Evolutionary conservation across 1,139 yeast species (phyloP).

Genomic region (Citeromyces siamensis): DNA sequence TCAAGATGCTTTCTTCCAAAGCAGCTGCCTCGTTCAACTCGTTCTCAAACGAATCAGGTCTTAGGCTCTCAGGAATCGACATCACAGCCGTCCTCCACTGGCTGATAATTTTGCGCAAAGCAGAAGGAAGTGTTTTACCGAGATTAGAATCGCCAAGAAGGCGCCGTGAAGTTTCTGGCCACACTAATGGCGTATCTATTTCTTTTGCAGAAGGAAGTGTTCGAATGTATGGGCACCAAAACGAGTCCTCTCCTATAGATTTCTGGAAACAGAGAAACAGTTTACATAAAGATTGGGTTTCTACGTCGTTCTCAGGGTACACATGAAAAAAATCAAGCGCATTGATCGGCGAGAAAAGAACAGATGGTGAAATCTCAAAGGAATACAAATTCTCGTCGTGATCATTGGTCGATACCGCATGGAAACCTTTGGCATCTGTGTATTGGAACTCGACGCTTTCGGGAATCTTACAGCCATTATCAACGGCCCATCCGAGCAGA

Average conservation of each 20-base stretch:
- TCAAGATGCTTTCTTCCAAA: background rate
- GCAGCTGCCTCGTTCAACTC: slow-evolving; percentile 18
- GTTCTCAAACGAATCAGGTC: slow-evolving; percentile 8
- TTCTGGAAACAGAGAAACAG: slow-evolving; percentile 10
- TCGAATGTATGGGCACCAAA: slow-evolving; percentile 36
- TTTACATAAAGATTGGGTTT: slow-evolving; percentile 9
- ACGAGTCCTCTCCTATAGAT: slow-evolving; percentile 2
- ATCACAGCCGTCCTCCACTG: slow-evolving; percentile 31
- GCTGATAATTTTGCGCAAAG: slow-evolving; percentile 17
- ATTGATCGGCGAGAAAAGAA: slow-evolving; percentile 1
- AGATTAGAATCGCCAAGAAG: slow-evolving; percentile 49
- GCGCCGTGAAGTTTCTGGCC: slow-evolving; percentile 35
- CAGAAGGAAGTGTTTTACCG: slow-evolving; percentile 8
- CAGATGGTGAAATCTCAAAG: background rate
- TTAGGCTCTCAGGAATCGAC: slow-evolving; percentile 8
- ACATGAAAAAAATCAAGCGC: slow-evolving; percentile 1
- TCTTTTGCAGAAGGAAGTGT: slow-evolving; percentile 37
- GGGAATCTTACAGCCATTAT: background rate
- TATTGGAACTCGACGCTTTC: background rate
- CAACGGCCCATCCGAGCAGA: background rate
- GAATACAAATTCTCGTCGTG: slow-evolving; percentile 3
- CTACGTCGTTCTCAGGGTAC: background rate
- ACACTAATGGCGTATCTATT: slow-evolving; percentile 52
- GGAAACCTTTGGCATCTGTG: background rate
- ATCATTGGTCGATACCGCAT: background rate